phyloP scores from a whole-genome alignment of 1,284 basidiomycete species.

The Trametes pubescens region DNA sequence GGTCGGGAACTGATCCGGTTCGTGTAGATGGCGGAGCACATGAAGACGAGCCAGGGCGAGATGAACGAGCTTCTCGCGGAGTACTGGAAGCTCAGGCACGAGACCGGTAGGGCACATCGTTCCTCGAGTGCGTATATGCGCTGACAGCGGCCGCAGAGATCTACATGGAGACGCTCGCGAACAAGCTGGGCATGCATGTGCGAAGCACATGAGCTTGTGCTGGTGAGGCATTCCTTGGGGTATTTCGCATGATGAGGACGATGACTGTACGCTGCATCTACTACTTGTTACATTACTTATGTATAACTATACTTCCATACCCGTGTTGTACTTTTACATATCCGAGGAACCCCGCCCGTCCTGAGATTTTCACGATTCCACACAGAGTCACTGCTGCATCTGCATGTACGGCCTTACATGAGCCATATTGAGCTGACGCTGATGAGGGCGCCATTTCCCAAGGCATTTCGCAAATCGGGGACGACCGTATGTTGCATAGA shows the following conservation, averaged over 20 bases:
- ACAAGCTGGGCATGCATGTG: conserved; percentile 56
- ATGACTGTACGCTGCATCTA: neutral
- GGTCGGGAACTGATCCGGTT: conserved; percentile 7
- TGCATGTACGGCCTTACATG: conserved; percentile 1
- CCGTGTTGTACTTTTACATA: conserved; percentile 1
- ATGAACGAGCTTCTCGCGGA: conserved; percentile 80
- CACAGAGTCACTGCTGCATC: no score
- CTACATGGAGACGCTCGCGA: conserved; percentile 83
- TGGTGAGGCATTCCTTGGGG: neutral
- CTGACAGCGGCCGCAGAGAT: conserved; percentile 57
- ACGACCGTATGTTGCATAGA: neutral
- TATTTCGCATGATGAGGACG: neutral
- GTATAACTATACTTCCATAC: conserved; percentile 1
- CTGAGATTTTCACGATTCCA: no score
- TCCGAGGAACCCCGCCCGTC: no score
- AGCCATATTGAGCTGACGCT: neutral
- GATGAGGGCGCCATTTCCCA: no score
- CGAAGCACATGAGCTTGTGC: conserved; percentile 34
- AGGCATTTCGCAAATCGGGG: neutral
- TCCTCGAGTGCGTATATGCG: conserved; percentile 16
- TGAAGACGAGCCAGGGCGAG: conserved; percentile 76
- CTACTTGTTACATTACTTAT: neutral
- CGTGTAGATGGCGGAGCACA: conserved; percentile 74
- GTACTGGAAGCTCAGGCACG: conserved; percentile 82
- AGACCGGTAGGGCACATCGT: conserved; percentile 64